A percentile compares a stretch with the other conserved stretches of the same genome.
phyloP scores from a whole-genome alignment of 352 stramenopile genomes.

The Halophytophthora polymorphica region DNA sequence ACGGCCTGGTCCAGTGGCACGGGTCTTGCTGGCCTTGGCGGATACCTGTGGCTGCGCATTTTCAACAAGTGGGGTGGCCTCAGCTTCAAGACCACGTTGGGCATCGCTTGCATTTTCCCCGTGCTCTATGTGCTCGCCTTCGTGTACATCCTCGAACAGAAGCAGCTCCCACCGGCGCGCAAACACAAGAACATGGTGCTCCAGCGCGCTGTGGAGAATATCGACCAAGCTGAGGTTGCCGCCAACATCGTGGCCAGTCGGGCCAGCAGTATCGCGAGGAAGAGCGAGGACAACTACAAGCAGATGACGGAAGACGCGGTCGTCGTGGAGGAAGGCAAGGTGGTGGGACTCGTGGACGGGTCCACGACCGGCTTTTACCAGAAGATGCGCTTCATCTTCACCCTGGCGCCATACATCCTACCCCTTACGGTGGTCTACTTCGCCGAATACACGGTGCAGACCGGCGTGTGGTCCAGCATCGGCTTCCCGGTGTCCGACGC shows the following conservation, averaged over 20 bases:
- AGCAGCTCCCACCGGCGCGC: constrained; percentile 33
- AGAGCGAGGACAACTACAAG: constrained; percentile 20
- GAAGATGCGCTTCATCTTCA: constrained; percentile 72
- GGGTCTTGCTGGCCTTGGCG: constrained; percentile 88
- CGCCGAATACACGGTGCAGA: constrained; percentile 93
- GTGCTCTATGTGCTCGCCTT: constrained; percentile 66
- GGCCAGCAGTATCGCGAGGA: constrained; percentile 1
- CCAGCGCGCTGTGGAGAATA: constrained; percentile 25
- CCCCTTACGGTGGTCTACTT: constrained; percentile 92
- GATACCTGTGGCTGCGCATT: constrained; percentile 86
- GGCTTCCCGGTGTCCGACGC: constrained; percentile 87
- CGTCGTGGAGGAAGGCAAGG: not conserved
- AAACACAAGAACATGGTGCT: constrained; percentile 39
- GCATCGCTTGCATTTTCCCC: constrained; percentile 62
- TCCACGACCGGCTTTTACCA: constrained; percentile 46
- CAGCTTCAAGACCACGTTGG: constrained; percentile 62
- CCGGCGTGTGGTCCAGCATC: constrained; percentile 92
- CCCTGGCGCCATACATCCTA: constrained; percentile 89
- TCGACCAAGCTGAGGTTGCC: too few relatives aligned
- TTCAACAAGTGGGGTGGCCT: constrained; percentile 63
- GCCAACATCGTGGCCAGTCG: constrained; percentile 3
- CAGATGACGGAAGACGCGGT: constrained; percentile 1
- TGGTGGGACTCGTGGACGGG: constrained; percentile 12
- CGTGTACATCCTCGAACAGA: constrained; percentile 56
- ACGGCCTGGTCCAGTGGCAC: constrained; percentile 93